phyloP scores from a whole-genome alignment of 129 eudicot species.

The Artemisia tridentata region DNA sequence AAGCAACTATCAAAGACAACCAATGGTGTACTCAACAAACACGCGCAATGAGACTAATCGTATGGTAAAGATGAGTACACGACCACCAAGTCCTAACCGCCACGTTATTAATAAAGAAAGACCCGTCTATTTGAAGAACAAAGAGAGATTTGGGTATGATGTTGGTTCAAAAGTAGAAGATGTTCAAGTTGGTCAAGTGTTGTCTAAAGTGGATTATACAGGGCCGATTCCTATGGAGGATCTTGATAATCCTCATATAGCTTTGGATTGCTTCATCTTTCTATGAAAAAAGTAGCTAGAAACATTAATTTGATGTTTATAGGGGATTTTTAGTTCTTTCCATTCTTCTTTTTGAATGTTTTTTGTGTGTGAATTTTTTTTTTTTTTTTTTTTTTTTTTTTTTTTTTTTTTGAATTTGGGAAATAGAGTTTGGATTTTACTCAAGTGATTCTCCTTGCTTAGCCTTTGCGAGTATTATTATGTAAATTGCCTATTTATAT shows the following conservation, averaged over 20 bases:
- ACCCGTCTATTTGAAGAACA: conserved; percentile 28
- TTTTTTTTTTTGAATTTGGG: neutral
- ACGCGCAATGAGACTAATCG: conserved; percentile 11
- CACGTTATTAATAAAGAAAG: conserved; percentile 23
- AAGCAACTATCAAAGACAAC: conserved; percentile 26
- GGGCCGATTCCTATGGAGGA: conserved; percentile 50
- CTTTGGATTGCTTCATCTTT: conserved; percentile 83
- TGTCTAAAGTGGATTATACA: conserved; percentile 25
- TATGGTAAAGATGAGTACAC: conserved; percentile 25
- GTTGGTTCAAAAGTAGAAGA: conserved; percentile 35
- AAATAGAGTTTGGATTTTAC: neutral
- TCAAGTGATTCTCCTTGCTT: too few species aligned
- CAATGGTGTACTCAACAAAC: conserved; percentile 11
- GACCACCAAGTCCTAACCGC: conserved; percentile 39
- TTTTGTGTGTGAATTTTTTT: neutral
- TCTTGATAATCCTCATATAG: conserved; percentile 58
- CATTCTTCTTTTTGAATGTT: neutral
- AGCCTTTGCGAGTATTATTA: too few species aligned
- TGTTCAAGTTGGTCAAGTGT: conserved; percentile 24
- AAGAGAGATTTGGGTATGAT: conserved; percentile 24
- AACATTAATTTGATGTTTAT: conserved; percentile 13
- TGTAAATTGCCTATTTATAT: too few species aligned
- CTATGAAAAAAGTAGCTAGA: conserved; percentile 27
- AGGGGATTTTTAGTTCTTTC: neutral
- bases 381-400: too few species aligned